These are phyloP conservation scores for Aureobasidium sp. DNA, from an alignment of 2,329 filamentous ascomycete species.

Conservation along the genomic window DNA sequence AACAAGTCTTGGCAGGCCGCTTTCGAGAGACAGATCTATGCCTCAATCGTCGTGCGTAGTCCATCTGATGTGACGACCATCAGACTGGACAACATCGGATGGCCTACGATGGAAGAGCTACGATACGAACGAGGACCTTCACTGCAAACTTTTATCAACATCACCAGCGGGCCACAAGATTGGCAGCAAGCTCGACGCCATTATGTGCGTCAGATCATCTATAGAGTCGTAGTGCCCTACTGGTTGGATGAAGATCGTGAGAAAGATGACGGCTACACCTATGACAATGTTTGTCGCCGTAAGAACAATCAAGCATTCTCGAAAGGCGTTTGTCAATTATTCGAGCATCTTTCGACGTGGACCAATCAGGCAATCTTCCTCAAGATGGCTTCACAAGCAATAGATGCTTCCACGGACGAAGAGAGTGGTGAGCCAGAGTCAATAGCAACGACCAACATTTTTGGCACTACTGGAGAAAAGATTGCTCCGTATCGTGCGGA, in stretches of 20 bases:
- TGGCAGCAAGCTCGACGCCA: not conserved
- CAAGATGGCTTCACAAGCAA: not conserved
- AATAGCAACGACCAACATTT: not conserved
- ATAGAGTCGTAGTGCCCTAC: not conserved
- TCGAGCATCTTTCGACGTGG: slow-evolving; percentile 1
- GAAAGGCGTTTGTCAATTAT: not conserved
- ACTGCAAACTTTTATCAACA: not conserved
- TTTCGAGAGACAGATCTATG: not conserved
- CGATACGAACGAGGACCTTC: not conserved
- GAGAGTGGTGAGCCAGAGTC: not conserved
- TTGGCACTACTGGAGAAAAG: not conserved
- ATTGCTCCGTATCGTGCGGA: not conserved
- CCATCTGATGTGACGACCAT: not conserved
- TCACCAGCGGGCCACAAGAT: not conserved
- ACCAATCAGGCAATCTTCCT: not conserved
- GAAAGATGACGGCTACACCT: not conserved
- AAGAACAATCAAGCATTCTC: not conserved
- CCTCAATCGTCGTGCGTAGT: not conserved
- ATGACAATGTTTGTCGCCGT: not conserved
- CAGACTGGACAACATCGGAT: not conserved
- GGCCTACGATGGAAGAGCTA: not conserved
- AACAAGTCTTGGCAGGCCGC: slow-evolving; percentile 3
- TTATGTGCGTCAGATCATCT: not conserved
- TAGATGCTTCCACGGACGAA: not conserved
- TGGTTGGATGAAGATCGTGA: not conserved